These are phyloP conservation scores for Bidens hawaiensis DNA, from an alignment of 140 eudicot species.

Conservation along the genomic window DNA sequence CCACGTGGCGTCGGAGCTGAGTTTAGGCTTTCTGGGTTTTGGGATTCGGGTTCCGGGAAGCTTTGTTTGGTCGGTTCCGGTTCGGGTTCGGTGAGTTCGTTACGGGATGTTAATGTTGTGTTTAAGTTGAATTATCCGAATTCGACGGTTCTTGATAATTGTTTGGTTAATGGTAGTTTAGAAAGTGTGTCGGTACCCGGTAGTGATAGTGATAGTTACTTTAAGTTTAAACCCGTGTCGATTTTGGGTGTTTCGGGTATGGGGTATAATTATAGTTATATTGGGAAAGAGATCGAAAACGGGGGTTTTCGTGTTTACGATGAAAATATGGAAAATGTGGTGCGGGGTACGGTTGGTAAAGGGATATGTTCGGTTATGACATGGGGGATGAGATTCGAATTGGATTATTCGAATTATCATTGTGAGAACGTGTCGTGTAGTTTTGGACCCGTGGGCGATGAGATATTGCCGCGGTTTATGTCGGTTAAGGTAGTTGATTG, in stretches of 20 bases:
- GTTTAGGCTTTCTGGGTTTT: slow-evolving; percentile 59
- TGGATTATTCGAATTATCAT: slow-evolving; percentile 44
- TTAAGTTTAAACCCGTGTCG: slow-evolving; percentile 40
- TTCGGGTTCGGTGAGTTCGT: slow-evolving; percentile 38
- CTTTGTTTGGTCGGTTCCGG: slow-evolving; percentile 89
- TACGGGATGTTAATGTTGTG: slow-evolving; percentile 44
- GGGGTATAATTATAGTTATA: slow-evolving; percentile 51
- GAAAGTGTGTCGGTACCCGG: slow-evolving; percentile 27
- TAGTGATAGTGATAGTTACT: no score
- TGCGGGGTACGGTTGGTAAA: slow-evolving; percentile 12
- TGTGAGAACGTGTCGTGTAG: slow-evolving; percentile 58
- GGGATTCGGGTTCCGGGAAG: slow-evolving; percentile 61
- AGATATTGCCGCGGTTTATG: slow-evolving; percentile 42
- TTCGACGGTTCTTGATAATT: slow-evolving; percentile 41
- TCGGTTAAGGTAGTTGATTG: slow-evolving; percentile 56
- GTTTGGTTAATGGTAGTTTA: slow-evolving; percentile 79
- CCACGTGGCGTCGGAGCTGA: slow-evolving; percentile 27
- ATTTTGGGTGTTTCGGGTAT: slow-evolving; percentile 56
- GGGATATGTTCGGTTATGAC: slow-evolving; percentile 35
- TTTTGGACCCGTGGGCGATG: slow-evolving; percentile 37
- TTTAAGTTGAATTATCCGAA: slow-evolving; percentile 63
- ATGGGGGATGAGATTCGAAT: slow-evolving; percentile 41
- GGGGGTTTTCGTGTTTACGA: slow-evolving; percentile 36
- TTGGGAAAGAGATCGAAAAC: slow-evolving; percentile 32
- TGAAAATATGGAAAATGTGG: slow-evolving; percentile 32